Conservation (phyloP, 2,329 filamentous ascomycete genomes). For the Monilinia fructicola region DNA sequence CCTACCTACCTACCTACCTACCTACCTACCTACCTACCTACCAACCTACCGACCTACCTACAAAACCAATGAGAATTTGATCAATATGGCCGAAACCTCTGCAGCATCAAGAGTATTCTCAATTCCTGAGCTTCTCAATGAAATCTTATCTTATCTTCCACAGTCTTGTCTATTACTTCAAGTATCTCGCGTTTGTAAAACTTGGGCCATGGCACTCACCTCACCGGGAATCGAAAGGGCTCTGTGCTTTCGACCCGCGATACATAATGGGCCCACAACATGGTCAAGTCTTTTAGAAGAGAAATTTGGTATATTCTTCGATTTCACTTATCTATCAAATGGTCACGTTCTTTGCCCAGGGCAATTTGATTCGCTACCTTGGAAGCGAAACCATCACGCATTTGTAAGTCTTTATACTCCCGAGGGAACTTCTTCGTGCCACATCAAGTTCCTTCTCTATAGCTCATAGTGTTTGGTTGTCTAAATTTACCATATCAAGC, state of each 20-base stretch:
- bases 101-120: constrained; percentile 14
- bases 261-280: neutral
- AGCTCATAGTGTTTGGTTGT: neutral
- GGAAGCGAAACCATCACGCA: constrained; percentile 13
- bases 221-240: constrained; percentile 17
- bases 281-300: constrained; percentile 18
- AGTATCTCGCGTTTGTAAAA: constrained; percentile 11
- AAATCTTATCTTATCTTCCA: constrained; percentile 20
- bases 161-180: constrained; percentile 13
- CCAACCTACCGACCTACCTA: neutral
- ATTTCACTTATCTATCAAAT: neutral
- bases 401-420: constrained; percentile 11
- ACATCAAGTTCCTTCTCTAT: neutral
- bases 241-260: constrained; percentile 13
- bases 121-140: constrained; percentile 18
- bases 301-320: constrained; percentile 16
- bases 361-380: constrained; percentile 10
- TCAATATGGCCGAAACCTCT: constrained; percentile 12
- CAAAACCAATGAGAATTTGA: too few species aligned
- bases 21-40: neutral
- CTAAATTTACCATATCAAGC: neutral
- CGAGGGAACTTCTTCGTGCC: neutral
- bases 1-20: too few species aligned
- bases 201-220: constrained; percentile 11
- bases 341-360: neutral